Conservation (phyloP, 768 basidiomycete genomes). For the Lanmaoa rubissima region DNA sequence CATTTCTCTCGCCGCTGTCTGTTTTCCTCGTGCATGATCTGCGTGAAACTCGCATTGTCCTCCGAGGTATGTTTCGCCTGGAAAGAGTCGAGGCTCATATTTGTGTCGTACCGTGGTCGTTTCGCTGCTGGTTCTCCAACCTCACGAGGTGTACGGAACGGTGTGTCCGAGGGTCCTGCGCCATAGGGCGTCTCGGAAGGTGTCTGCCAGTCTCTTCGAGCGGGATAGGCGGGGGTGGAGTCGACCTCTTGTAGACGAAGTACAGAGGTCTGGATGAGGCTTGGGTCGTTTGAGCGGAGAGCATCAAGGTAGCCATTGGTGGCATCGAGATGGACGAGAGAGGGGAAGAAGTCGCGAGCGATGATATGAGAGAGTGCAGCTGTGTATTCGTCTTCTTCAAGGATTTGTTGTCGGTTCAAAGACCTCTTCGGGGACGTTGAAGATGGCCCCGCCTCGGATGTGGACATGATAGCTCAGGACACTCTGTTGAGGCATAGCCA, state of each 20-base stretch:
- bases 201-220: constrained; percentile 37
- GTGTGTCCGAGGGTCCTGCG: constrained; percentile 61
- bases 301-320: constrained; percentile 87
- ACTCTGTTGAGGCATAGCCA: constrained; percentile 4
- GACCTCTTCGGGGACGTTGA: constrained; percentile 46
- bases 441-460: constrained; percentile 27
- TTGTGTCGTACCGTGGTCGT: constrained; percentile 55
- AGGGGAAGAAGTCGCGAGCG: constrained; percentile 97
- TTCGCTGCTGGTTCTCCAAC: constrained; percentile 47
- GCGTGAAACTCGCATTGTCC: constrained; percentile 95
- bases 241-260: constrained; percentile 64
- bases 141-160: constrained; percentile 45
- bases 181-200: constrained; percentile 70
- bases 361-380: constrained; percentile 88
- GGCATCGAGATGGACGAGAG: constrained; percentile 83
- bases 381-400: constrained; percentile 95
- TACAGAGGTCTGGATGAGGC: constrained; percentile 74
- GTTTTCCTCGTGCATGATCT: constrained; percentile 91
- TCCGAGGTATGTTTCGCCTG: constrained; percentile 94
- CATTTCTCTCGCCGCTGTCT: constrained; percentile 72
- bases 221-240: constrained; percentile 44
- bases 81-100: constrained; percentile 77
- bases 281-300: constrained; percentile 68
- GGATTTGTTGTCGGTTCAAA: constrained; percentile 66
- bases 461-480: constrained; percentile 28